Percentiles rank a stretch among this genome's conserved stretches.
Evolutionary conservation across 2,329 filamentous ascomycete genomes (phyloP).

Genomic region (Penicillium sp.): DNA sequence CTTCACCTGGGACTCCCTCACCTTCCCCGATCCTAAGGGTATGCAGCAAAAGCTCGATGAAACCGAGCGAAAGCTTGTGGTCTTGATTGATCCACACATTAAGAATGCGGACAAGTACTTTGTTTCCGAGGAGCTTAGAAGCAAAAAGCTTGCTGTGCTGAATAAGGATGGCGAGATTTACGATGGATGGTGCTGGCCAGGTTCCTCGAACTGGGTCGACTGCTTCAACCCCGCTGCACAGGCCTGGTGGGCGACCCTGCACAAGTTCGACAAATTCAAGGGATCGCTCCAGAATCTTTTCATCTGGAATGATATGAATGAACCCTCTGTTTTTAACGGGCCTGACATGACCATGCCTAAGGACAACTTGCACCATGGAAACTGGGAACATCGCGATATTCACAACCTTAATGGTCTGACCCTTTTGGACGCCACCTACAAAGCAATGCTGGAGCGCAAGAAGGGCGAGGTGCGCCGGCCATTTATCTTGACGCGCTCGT

Average conservation of each 20-base stretch:
- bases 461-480: slow-evolving; percentile 82
- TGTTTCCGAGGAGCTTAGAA: slow-evolving; percentile 77
- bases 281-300: slow-evolving; percentile 84
- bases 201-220: slow-evolving; percentile 94
- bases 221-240: slow-evolving; percentile 90
- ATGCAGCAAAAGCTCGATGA: slow-evolving; percentile 88
- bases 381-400: slow-evolving; percentile 95
- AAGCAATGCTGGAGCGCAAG: slow-evolving; percentile 80
- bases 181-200: slow-evolving; percentile 99
- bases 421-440: slow-evolving; percentile 89
- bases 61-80: slow-evolving; percentile 84
- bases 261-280: slow-evolving; percentile 84
- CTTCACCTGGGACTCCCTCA: slow-evolving; percentile 93
- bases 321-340: slow-evolving; percentile 97
- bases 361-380: slow-evolving; percentile 86
- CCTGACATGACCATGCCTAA: slow-evolving; percentile 99
- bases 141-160: slow-evolving; percentile 77
- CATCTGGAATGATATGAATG: slow-evolving; percentile 99
- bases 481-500: slow-evolving; percentile 89
- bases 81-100: slow-evolving; percentile 96
- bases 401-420: slow-evolving; percentile 97
- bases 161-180: slow-evolving; percentile 89
- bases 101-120: slow-evolving; percentile 82
- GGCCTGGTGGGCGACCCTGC: slow-evolving; percentile 87
- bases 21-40: slow-evolving; percentile 77